Base-by-base conservation (phyloP, 1,284 basidiomycete genomes). In the Ganoderma lingzhi region DNA sequence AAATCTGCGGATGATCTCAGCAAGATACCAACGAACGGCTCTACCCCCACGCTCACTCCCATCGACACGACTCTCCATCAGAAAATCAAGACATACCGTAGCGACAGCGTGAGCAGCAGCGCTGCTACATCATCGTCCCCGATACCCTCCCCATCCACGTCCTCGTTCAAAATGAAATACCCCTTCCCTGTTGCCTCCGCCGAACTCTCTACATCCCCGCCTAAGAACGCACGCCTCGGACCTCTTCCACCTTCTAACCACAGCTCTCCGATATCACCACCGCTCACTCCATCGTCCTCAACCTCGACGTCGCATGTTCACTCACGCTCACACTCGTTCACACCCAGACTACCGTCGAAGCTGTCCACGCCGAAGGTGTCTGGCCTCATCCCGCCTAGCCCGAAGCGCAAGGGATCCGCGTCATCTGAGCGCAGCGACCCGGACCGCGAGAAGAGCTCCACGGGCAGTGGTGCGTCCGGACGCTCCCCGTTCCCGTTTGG, bases 1-100 rank as follows among this genome's bases (percentile, higher is more conserved):
- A 88, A 84, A 75, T 94, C 92, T 2, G 92, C 88, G 44, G 93
- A 94, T 75, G 93, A 95, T 77, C 85, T 95, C 59, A 85, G 86
- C 75, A 88, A 86, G 77, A 81, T 88, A 63, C 80, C 85, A 0
- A 78, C 85, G n/a, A 77, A 71, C 6, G 74, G 79, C 45, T 76
- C 79, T 6, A 82, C 83, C 62, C 80, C 85, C 19, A 70, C 77
- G 6, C 70, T 80, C 39, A 76, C 78, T 17, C 84, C 86, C 8
- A 80, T 85, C 51, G 84, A 87, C 58, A 76, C 84, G 14, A 82
- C 83, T 17, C 88, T 93, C 70, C 87, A 90, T 61, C 86, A 88
- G 67, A 87, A 85, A 73, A 84, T 93, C 76, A 84, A 90, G 55
- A 85, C 81, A 58, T 80, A 78, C 66, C 74, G 83, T 51, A 82